Base-by-base conservation (phyloP, 176 grass and related monocot genomes). In the Carex cristatella region DNA sequence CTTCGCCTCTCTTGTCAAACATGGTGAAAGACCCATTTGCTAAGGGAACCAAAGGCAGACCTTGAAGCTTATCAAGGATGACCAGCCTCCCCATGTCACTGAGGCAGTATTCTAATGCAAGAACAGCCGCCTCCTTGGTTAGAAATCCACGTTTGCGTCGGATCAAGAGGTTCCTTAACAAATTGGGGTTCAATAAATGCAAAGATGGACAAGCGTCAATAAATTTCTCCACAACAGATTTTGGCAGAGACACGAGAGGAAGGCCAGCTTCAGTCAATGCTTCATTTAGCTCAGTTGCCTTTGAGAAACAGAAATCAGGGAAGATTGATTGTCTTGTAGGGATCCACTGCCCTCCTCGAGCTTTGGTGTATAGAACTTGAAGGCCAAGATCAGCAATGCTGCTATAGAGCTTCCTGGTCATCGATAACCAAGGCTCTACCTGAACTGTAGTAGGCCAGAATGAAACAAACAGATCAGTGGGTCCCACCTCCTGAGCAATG, bases 321-420 rank as follows among this genome's bases (percentile, higher is more conserved):
- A 98, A 98, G 87, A 98, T 94, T 83, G 95, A 89, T 90, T 94
- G 92, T 86, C 88, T 93, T 76, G 92, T 90, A 85, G 95, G 90
- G 46, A 98, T 82, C 95, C 95, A 98, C 85, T 94, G 95, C 18
- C 95, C 95, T 62, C 92, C 92, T 91, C 92, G 91, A 89, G 90
- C 91, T 87, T 98, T 93, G 80, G 95, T 94, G 87, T 93, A 86
- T 64, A 98, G 62, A 86, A 98, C 91, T 69, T 88, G 86, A 88
- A 93, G 87, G 82, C 86, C 92, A 90, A 94, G 92, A 80, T 94
- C 91, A 69, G 86, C 89, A 44, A 98, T 90, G 60, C 85, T 92
- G 74, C 85, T 86, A 89, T 98, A 98, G 61, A 98, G 75, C 64
- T 92, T 94, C 73, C 89, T 86, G 14, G 88, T 90, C 95, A 98